Base-by-base conservation (phyloP, 139 green algal genomes). In the Penium margaritaceum region DNA sequence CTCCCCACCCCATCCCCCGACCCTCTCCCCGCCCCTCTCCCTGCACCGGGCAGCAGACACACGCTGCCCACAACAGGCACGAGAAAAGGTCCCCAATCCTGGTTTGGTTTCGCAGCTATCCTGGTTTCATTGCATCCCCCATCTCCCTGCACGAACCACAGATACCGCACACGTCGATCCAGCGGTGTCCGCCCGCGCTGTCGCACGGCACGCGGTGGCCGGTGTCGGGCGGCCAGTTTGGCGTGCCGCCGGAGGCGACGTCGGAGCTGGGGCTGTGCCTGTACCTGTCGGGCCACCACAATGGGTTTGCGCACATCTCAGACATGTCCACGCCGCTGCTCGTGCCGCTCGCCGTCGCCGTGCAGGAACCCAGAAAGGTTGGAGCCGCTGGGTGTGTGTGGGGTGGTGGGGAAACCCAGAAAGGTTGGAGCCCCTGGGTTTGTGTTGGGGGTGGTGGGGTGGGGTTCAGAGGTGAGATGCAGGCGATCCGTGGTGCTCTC, bases 171-270 rank as follows among this genome's bases (percentile, higher is more conserved):
- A 19, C 27, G 3, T 21, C 55, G 7, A 32, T 15, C 29, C 21
- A 15, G 55, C 27, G 55, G 24, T 64, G 27, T 5, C 55, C 55
- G 15, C 15, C 55, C 27, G 24, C 24, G 5, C 55, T 64, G 15
- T 36, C 27, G 55, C 29, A 35, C 27, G 55, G 55, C 55, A 64
- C 27, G 55, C 15, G 36, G 55, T 64, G 55, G 55, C 55, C 55
- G 6, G 29, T 64, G 29, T 43, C 55, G 0, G 55, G 55, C 2
- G 55, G 55, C 3, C 12, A 3, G 14, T 38, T 64, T 19, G 55
- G 27, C 7, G 55, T 24, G 27, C 30, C 55, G 9, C 29, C 51
- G 15, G 51, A 64, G 55, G 27, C 30, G 15, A 36, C 30, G 36
- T 24, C 27, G 55, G 55, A 64, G 15, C 55, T 38, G 55, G 29